Evolutionary conservation across 768 basidiomycete species (phyloP), one percentile per base, ranked within the genome.

Genomic region (button mushroom (Agaricus bisporus)): DNA sequence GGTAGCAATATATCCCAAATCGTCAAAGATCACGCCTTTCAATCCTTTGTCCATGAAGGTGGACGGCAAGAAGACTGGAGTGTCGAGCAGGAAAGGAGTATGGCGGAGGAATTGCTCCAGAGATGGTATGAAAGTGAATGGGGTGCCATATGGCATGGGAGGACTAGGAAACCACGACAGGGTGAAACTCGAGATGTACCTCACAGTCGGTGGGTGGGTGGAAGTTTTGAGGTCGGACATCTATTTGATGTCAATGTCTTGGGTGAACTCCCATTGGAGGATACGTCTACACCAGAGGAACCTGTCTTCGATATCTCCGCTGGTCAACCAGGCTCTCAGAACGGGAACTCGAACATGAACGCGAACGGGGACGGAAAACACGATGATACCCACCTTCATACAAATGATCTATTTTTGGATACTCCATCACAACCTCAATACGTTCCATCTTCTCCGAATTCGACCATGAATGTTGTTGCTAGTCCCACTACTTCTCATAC

Each of bases 201-300:
- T 35, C 51, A 59, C 14, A 67, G 63, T 12, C 72, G 68, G 18
- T 91, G 87, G 86, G 76, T 87, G 26, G 88, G 90, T 25, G 74
- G 74, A 20, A 88, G 82, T 55, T 92, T 92, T 57, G 86, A 89
- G 61, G 73, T 92, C 36, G 90, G 90, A 2, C 76, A 76, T n/a
- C 76, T 92, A 56, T 70, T 91, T 36, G 90, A 88, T 10, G 75
- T 90, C 48, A 78, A 82, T 56, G 69, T 86, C 29, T 68, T 85
- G 46, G 69, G 76, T 41, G 70, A 70, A 42, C 62, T 63, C 3
- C 14, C 47, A n/a, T 10, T n/a, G n/a, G 20, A 15, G 29, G 11
- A 41, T n/a, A 20, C 10, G n/a, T 22, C 28, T 22, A 9, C 53
- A 22, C 53, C 44, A 45, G 52, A 54, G 37, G 52, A 54, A 20